Base-by-base conservation (phyloP, 2,329 filamentous ascomycete genomes). In the Paecilomyces formosus region DNA sequence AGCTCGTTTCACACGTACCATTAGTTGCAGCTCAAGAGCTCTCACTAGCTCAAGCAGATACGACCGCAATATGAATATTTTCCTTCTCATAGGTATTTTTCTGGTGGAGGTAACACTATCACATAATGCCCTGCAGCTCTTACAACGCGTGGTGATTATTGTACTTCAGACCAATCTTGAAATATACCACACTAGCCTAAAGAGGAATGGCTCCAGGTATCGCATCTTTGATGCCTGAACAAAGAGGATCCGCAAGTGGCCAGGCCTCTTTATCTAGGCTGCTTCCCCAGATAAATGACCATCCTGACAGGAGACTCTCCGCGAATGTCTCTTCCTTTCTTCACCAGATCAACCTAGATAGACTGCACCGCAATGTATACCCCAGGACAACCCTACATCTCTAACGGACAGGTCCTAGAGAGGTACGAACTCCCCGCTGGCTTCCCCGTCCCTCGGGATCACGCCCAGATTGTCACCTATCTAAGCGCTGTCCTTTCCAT, bases 401-500 rank as follows among this genome's bases (percentile, higher is more conserved):
- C 75, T 12, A 71, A 73, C 55, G 76, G 76, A 28, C 68, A 72
- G 57, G 66, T 74, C 18, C 68, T 77, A 3, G 61, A 69, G 59
- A 68, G 64, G 76, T 77, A 62, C 61, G 58, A 49, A 18, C 39
- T 39, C 39, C 39, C 39, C n/a, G 13, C 39, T 18, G n/a, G 15
- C n/a, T 18, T 45, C n/a, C 12, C 33, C 12, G 1, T 13, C 13
- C 33, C 9, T 18, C 35, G 35, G 15, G 35, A 39, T 39, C 35
- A 3, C 35, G 35, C 35, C n/a, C 15, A 45, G 39, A 45, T 26
- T 26, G 6, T 26, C 3, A 45, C 39, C 39, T n/a, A 45, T 45
- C 39, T 45, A 18, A 45, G 39, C 39, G 15, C 35, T 3, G 15
- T 45, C 35, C 15, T 15, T n/a, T 18, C 35, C 13, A n/a, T 8